Conservation (phyloP, 164 flowering plant species). For the Amborella trichopoda region DNA sequence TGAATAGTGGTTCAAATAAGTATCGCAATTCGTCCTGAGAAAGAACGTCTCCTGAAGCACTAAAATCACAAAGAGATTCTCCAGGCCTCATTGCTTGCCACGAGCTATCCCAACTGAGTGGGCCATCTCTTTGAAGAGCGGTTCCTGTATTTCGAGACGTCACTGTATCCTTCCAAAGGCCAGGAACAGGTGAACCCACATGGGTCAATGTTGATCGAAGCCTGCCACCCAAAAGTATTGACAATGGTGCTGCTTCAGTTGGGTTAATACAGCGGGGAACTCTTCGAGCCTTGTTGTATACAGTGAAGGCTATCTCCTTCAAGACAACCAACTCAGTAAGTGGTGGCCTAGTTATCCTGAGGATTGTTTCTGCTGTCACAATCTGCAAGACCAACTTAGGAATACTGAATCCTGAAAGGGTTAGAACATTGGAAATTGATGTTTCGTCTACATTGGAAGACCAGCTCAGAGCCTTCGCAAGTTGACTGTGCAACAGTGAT, state of each 20-base stretch:
- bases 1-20: slow-evolving; percentile 93
- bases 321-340: slow-evolving; percentile 66
- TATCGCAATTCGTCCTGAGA: slow-evolving; percentile 52
- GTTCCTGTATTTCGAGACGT: slow-evolving; percentile 55
- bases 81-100: slow-evolving; percentile 73
- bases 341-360: slow-evolving; percentile 68
- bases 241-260: slow-evolving; percentile 35
- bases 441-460: slow-evolving; percentile 77
- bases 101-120: slow-evolving; percentile 74
- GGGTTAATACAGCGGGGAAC: slow-evolving; percentile 39
- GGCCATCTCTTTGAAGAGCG: slow-evolving; percentile 65
- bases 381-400: slow-evolving; percentile 86
- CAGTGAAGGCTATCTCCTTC: slow-evolving; percentile 90
- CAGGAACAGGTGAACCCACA: slow-evolving; percentile 50
- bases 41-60: slow-evolving; percentile 35
- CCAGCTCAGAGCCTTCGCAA: slow-evolving; percentile 65
- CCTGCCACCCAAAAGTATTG: slow-evolving; percentile 34
- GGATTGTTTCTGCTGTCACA: slow-evolving; percentile 78
- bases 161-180: slow-evolving; percentile 84
- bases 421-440: slow-evolving; percentile 48
- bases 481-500: slow-evolving; percentile 50
- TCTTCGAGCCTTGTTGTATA: slow-evolving; percentile 91
- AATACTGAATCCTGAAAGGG: slow-evolving; percentile 70
- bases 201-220: slow-evolving; percentile 53
- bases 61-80: slow-evolving; percentile 47